Base-by-base conservation (phyloP, 495 filamentous ascomycete genomes). In the Chlorociboria aeruginascens region DNA sequence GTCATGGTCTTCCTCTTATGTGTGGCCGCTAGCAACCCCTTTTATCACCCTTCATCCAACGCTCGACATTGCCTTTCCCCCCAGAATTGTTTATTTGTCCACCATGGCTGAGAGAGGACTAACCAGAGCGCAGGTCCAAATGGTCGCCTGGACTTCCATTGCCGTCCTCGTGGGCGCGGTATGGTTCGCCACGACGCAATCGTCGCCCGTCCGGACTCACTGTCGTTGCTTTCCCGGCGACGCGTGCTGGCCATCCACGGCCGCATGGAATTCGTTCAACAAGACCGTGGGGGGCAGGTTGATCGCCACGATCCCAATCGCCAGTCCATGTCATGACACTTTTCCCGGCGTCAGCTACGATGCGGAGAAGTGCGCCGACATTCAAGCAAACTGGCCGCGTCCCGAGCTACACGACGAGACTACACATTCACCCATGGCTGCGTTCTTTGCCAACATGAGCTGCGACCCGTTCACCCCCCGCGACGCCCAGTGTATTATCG, bases 401-500 rank as follows among this genome's bases (percentile, higher is more conserved):
- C 40, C 46, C 32, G 29, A 25, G 14, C 48, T 9, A 7, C 13
- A 61, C 41, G 51, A 61, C 14, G 52, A 42, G 14, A 50, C 58
- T 0, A 52, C 61, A 7, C 58, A 60, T 0, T 69, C 59, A 0
- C 47, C 73, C 40, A 68, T 71, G 61, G 56, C 61, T 1, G 60
- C 66, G 3, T 70, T 53, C 47, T 72, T 60, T 43, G 41, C 61
- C 32, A 75, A 73, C 55, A 57, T 66, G 14, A 70, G 63, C 41
- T 84, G 79, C 56, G 68, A 74, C 48, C 76, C 78, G 3, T 78
- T 72, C 32, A 60, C 66, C n/a, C 58, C 71, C 10, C 61, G 64
- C 2, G 54, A 46, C 9, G 68, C 61, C 35, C 64, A 68, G 8
- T 86, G 80, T 59, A 69, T 65, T 0, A 53, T 77, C 0, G 80